Evolutionary conservation across 257 asterid species (phyloP), one percentile per base, ranked within the genome.

Genomic region (Buddleja alternifolia): DNA sequence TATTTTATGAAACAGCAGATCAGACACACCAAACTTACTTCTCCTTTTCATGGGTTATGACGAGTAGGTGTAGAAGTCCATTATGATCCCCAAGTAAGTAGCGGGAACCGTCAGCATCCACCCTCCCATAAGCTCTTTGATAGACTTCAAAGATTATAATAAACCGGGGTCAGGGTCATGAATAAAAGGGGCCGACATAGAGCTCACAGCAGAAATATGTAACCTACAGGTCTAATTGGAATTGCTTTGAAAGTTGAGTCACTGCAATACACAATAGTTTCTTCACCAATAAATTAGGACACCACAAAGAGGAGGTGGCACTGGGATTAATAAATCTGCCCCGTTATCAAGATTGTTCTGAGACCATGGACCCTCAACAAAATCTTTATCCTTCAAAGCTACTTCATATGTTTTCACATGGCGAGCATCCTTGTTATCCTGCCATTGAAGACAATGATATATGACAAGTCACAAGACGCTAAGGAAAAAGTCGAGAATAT

Each of bases 61-160:
- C 93, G 70, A 88, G 83, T 48, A 88, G 76, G 75, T 86, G 89
- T 59, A 88, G 89, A 73, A 84, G 81, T 53, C 96, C 96, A 72
- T 73, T 79, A 58, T 88, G 96, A 77, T 88, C 96, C 59, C 96
- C 93, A 57, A 88, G 91, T 40, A 88, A 76, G 71, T 88, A 88
- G 47, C 93, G 86, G 45, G 96, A 88, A 70, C 96, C 91, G 60
- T 88, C 89, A 59, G 91, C 86, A 77, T 88, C 96, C 74, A 88
- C 90, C 82, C 84, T 85, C 67, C 96, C 96, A 78, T 86, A 88
- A 71, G 96, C 87, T 67, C 81, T 86, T 72, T 88, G 65, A 86
- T 82, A 36, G 88, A 84, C 96, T 88, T 46, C 42, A 75, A 55
- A 71, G 42, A 75, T 36, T 61, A 51, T 34, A 58, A 66, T 34